Percentiles rank a stretch among this genome's conserved stretches.
Conservation (phyloP, 2,329 filamentous ascomycete genomes). For the Cucurbitaria berberidis region DNA sequence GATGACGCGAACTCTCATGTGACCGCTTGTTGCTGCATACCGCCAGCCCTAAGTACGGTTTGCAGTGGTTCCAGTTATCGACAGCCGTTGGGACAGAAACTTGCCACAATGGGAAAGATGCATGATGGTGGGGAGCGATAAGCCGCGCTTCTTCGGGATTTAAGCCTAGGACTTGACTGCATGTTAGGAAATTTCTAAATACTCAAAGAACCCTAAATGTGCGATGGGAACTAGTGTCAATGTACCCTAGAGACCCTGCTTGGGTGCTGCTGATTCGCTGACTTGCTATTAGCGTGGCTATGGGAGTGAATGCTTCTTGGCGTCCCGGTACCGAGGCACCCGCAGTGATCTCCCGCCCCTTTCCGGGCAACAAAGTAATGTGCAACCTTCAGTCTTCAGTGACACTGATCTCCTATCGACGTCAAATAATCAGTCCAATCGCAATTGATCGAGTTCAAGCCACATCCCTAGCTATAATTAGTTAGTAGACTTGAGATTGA, state of each 20-base stretch:
- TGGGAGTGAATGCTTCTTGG: constrained; percentile 14
- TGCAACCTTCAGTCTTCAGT: neutral
- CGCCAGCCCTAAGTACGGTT: constrained; percentile 31
- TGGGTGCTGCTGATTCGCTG: constrained; percentile 4
- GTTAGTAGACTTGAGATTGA: too few species aligned
- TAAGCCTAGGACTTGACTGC: neutral
- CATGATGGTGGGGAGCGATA: neutral
- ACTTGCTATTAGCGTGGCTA: constrained; percentile 1
- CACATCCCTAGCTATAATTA: too few species aligned
- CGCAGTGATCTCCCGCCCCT: neutral
- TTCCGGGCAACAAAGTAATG: neutral
- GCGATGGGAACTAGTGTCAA: neutral
- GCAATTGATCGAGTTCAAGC: too few species aligned
- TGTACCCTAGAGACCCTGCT: neutral
- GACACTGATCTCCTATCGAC: neutral
- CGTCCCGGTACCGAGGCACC: neutral
- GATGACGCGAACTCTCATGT: constrained; percentile 7
- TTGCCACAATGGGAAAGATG: constrained; percentile 35
- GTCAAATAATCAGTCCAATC: too few species aligned
- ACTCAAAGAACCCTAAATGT: neutral
- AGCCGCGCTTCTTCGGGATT: neutral
- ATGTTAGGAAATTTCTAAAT: neutral
- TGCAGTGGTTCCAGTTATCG: constrained; percentile 45
- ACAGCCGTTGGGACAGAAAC: constrained; percentile 14
- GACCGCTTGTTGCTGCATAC: constrained; percentile 22